Base-by-base conservation (phyloP, 441 rosid species). In the Pelargonium citronellum region DNA sequence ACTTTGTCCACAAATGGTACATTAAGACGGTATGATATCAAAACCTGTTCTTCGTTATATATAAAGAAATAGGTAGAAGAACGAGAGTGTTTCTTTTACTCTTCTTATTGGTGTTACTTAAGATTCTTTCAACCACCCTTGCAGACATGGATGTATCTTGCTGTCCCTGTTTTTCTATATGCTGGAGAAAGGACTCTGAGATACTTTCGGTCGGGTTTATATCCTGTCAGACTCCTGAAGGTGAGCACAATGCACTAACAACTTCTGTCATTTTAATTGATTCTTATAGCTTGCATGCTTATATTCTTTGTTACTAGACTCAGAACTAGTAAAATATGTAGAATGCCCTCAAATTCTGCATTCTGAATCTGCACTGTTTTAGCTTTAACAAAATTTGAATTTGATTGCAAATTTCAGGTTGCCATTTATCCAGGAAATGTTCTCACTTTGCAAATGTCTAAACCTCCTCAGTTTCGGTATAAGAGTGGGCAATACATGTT, bases 401-500 rank as follows among this genome's bases (percentile, higher is more conserved):
- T 47, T 15, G 8, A 57, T 20, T 27, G 0, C 34, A 22, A 46
- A 62, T 11, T 41, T 67, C 77, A 92, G 96, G 97, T 90, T 69
- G 92, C 97, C 27, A 85, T 95, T 1, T 91, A 95, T 64, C 94
- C 96, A 0, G 99, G 97, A 49, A 87, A 94, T 68, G 99, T 95
- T 0, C 73, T 91, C 76, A 76, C 97, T 51, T 80, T 95, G 71
- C 90, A 90, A 82, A 85, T 91, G 97, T 90, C 96, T 17, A 94
- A 87, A 79, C 99, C 99, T 51, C 86, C 83, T 8, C 96, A 92
- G 17, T 95, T 95, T 77, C 87, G 85, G 79, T 87, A 95, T 81
- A 91, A 87, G 75, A 91, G 99, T 63, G 99, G 99, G 51, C 99
- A 95, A 22, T 95, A 87, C 90, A 91, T 95, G 90, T 90, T 90